Evolutionary conservation across 164 flowering plant species (phyloP), one percentile per base, ranked within the genome.

Genomic region (Pachysandra terminalis): DNA sequence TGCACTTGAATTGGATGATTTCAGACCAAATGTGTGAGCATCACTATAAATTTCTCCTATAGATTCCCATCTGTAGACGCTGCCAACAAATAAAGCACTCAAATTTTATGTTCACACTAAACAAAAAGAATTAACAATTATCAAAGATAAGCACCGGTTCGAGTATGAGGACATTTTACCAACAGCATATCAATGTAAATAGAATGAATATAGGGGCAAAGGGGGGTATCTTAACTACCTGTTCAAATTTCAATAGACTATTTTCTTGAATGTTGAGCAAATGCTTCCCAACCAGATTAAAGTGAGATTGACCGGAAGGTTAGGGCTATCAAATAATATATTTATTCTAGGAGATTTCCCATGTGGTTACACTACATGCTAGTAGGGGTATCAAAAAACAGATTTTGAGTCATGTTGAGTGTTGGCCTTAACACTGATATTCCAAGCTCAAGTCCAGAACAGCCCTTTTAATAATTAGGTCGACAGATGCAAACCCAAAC

Each of bases 21-120:
- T 86, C 58, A 82, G 71, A 53, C 98, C 96, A 78, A 80, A 88
- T 22, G 81, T 74, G 6, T 88, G 88, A 56, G 95, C 96, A 78
- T 96, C 97, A 73, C 58, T 80, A 73, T 90, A 84, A 40, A 96
- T 75, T 76, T 96, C 98, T 75, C 81, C 45, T 68, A 96, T 51
- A 6, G 91, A 81, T 65, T 90, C 90, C 84, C 86, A 80, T 68
- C 79, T 83, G 82, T 83, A 77, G 22, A 84, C 77, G 79, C 99
- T 96, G 93, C 70, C 69, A 56, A 51, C 70, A 69, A 62, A 71
- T 5, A 65, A 69, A 56, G 51, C 27, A 24, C 23, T 37, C 67
- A 59, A 51, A 9, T 55, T 57, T 48, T 12, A 45, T 52, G 48
- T 28, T 63, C 9, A 26, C 5, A 26, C 8, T 26, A 21, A 22